Evolutionary conservation across 2,329 filamentous ascomycete species (phyloP).

Genomic region (Cylindrodendrum hubeiense): DNA sequence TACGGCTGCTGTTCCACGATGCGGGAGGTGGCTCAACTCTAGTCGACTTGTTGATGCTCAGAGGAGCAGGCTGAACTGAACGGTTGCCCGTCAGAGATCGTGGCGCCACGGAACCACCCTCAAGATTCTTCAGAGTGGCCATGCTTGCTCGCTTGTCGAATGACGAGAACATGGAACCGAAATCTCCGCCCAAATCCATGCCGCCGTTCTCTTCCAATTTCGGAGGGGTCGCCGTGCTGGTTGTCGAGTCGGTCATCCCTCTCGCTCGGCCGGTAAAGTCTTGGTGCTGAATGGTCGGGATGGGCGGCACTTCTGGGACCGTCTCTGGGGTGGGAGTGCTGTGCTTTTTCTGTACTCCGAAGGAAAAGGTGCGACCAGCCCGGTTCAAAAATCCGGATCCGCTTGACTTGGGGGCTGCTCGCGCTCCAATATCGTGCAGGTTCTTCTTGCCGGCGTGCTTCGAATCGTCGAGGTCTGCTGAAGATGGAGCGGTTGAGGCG

Average conservation of each 20-base stretch:
- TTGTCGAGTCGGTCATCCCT: constrained; percentile 67
- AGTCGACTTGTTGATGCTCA: constrained; percentile 60
- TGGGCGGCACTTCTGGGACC: constrained; percentile 53
- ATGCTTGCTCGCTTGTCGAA: constrained; percentile 68
- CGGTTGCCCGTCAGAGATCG: constrained; percentile 62
- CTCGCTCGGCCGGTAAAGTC: constrained; percentile 54
- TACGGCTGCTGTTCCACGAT: constrained; percentile 66
- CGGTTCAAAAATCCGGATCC: constrained; percentile 65
- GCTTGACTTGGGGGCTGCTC: constrained; percentile 62
- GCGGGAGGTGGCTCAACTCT: constrained; percentile 60
- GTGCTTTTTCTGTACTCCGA: constrained; percentile 67
- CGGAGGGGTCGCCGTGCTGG: constrained; percentile 65
- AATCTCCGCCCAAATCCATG: constrained; percentile 69
- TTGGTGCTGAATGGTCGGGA: constrained; percentile 51
- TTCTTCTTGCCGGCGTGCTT: constrained; percentile 53
- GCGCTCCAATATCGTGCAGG: constrained; percentile 51
- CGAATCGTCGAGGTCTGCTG: constrained; percentile 57
- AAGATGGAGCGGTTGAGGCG: constrained; percentile 71
- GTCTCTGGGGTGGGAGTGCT: constrained; percentile 45
- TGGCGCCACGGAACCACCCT: constrained; percentile 50
- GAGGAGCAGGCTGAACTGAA: constrained; percentile 56
- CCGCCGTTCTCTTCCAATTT: constrained; percentile 58
- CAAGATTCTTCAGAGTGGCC: constrained; percentile 58
- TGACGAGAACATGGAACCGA: constrained; percentile 67
- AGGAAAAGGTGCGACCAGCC: constrained; percentile 71